phyloP scores from a whole-genome alignment of 345 rosid species.

The Diplotaxis tenuifolia region DNA sequence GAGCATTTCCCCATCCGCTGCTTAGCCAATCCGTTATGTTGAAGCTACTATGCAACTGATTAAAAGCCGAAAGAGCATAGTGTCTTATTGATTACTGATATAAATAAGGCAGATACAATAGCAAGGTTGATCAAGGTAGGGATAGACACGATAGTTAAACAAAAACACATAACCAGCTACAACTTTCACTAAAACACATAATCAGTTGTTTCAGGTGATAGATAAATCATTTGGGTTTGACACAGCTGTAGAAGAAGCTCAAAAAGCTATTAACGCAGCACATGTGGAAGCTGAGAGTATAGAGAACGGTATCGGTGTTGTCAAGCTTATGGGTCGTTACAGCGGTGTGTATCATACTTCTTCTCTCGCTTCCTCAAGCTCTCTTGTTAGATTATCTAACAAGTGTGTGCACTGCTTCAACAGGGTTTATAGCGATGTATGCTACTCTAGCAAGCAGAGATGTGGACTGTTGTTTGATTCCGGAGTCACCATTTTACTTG shows the following conservation, averaged over 20 bases:
- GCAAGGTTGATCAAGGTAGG: too few species aligned
- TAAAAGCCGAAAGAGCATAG: too few species aligned
- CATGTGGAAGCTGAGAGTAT: conserved; percentile 74
- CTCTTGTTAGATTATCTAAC: neutral
- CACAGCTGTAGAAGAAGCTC: conserved; percentile 86
- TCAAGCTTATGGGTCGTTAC: conserved; percentile 78
- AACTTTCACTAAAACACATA: too few species aligned
- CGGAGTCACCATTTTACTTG: conserved; percentile 77
- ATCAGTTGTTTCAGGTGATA: conserved; percentile 52
- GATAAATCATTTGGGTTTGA: conserved; percentile 82
- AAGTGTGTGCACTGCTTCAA: neutral
- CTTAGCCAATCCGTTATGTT: too few species aligned
- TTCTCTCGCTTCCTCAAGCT: neutral
- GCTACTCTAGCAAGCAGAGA: conserved; percentile 92
- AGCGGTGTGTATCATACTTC: conserved; percentile 48
- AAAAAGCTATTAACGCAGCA: conserved; percentile 78
- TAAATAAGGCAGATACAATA: too few species aligned
- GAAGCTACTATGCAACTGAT: too few species aligned
- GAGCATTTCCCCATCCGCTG: too few species aligned
- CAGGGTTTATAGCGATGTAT: conserved; percentile 83
- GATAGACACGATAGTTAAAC: too few species aligned
- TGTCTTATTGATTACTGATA: too few species aligned
- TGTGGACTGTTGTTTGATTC: conserved; percentile 87
- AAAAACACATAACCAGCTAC: too few species aligned
- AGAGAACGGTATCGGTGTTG: conserved; percentile 71